Conservation (phyloP, 176 grass and related monocot genomes). For the Zoysia pacifica region DNA sequence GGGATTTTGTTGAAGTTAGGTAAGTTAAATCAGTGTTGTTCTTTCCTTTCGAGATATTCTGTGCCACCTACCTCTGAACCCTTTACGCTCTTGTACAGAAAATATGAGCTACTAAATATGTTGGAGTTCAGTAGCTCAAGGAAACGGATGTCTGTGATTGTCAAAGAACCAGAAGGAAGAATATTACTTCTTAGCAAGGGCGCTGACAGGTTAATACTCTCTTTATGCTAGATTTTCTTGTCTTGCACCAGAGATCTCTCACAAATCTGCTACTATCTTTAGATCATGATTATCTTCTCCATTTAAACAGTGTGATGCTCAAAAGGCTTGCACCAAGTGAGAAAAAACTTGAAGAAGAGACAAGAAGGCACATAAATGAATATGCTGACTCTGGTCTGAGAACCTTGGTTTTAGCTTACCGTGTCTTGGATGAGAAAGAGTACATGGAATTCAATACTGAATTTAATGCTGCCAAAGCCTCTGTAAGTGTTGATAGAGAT, state of each 20-base stretch:
- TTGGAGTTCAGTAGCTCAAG: conserved; percentile 91
- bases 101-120: conserved; percentile 85
- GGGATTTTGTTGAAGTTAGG: conserved; percentile 46
- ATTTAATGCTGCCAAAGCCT: conserved; percentile 60
- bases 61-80: conserved; percentile 28
- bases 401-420: conserved; percentile 84
- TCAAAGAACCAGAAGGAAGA: conserved; percentile 72
- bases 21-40: conserved; percentile 38
- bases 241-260: conserved; percentile 9
- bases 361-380: conserved; percentile 75
- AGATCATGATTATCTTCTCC: conserved; percentile 21
- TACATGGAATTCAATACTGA: conserved; percentile 58
- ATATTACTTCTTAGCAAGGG: conserved; percentile 91
- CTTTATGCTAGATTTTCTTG: conserved; percentile 35
- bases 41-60: conserved; percentile 12
- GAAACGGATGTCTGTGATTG: conserved; percentile 96
- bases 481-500: conserved; percentile 71
- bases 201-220: conserved; percentile 71
- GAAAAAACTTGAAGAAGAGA: conserved; percentile 68
- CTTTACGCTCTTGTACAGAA: conserved; percentile 57
- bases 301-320: conserved; percentile 85
- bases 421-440: conserved; percentile 69
- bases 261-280: conserved; percentile 15
- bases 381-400: conserved; percentile 93
- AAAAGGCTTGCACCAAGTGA: conserved; percentile 61